Conservation (phyloP, 129 eudicot genomes). For the Tanacetum coccineum region DNA sequence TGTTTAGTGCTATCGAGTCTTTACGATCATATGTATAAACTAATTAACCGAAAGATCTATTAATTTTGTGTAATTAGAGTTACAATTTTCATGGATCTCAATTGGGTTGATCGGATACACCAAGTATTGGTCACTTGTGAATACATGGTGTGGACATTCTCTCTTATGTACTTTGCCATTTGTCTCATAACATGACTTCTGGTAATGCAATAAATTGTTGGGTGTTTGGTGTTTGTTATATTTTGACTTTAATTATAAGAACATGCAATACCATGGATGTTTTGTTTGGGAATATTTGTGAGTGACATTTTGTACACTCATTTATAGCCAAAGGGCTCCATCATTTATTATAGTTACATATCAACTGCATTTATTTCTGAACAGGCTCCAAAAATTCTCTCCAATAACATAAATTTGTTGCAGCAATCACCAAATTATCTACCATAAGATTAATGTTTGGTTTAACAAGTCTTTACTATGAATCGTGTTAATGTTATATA, state of each 20-base stretch:
- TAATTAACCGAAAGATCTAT: too few species aligned
- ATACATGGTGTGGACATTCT: not conserved
- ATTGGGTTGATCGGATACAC: too few species aligned
- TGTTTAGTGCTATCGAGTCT: too few species aligned
- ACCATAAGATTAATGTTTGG: too few species aligned
- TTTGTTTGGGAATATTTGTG: conserved; percentile 15
- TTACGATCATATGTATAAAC: too few species aligned
- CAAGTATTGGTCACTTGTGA: too few species aligned
- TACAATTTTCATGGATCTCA: too few species aligned
- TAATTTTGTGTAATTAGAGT: too few species aligned
- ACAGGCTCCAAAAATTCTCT: conserved; percentile 7
- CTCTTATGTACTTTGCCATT: not conserved
- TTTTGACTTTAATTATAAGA: not conserved
- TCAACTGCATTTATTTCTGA: conserved; percentile 6
- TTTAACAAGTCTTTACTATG: too few species aligned
- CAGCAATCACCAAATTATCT: too few species aligned
- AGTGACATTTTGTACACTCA: not conserved
- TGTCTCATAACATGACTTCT: not conserved
- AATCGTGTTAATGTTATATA: too few species aligned
- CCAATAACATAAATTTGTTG: too few species aligned
- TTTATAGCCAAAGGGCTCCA: conserved; percentile 11
- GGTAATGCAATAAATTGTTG: not conserved
- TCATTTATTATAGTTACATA: conserved; percentile 10
- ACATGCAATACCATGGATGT: not conserved
- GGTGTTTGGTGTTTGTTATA: not conserved